These are phyloP conservation scores for Cercophora samala DNA, from an alignment of 495 filamentous ascomycete genomes.

Conservation along the genomic window DNA sequence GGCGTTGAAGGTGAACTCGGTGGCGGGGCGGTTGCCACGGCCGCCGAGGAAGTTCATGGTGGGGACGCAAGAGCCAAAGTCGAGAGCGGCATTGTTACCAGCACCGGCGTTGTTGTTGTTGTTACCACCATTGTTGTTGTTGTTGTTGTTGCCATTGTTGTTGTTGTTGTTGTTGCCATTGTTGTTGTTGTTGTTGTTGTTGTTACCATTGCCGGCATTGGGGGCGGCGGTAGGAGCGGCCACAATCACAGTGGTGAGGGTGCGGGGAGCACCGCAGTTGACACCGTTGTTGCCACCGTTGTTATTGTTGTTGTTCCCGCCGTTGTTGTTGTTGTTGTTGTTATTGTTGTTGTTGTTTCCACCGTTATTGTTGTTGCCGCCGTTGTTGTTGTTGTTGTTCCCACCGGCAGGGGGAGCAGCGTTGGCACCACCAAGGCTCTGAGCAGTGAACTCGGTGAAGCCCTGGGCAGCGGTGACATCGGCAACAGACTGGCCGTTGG, in stretches of 20 bases:
- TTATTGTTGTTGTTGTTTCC: constrained; percentile 12
- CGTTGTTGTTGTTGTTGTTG: constrained; percentile 16
- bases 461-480: constrained; percentile 52
- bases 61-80: constrained; percentile 53
- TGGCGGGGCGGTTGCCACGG: constrained; percentile 41
- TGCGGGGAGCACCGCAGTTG: constrained; percentile 13
- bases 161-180: constrained; percentile 12
- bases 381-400: constrained; percentile 19
- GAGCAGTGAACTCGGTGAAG: constrained; percentile 54
- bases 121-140: constrained; percentile 2
- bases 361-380: constrained; percentile 8
- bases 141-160: constrained; percentile 9
- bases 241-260: constrained; percentile 24
- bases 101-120: constrained; percentile 15
- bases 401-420: constrained; percentile 23
- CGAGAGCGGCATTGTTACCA: constrained; percentile 36
- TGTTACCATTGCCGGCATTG: constrained; percentile 9
- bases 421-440: constrained; percentile 34
- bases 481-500: constrained; percentile 53
- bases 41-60: constrained; percentile 54
- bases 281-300: neutral
- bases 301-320: constrained; percentile 6
- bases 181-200: constrained; percentile 20
- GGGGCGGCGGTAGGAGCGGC: constrained; percentile 24
- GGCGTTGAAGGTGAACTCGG: constrained; percentile 55